These are phyloP conservation scores for Lepiota subincarnata DNA, from an alignment of 768 basidiomycete species.

Conservation along the genomic window DNA sequence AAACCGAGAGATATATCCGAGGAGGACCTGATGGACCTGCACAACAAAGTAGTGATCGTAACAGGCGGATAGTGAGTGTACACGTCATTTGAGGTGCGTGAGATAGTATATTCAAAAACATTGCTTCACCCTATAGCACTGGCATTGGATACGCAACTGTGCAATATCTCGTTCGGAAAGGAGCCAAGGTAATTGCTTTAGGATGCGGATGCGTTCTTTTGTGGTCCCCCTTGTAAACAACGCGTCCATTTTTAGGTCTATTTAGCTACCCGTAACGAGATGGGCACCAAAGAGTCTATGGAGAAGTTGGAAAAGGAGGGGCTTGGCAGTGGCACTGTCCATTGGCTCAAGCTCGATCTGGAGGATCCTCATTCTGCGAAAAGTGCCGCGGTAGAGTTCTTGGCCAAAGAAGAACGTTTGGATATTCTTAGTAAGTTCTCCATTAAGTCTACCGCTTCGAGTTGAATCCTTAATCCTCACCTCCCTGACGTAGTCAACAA, in stretches of 20 bases:
- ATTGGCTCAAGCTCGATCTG: slow-evolving; percentile 25
- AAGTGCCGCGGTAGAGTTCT: slow-evolving; percentile 20
- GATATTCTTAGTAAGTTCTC: slow-evolving; percentile 50
- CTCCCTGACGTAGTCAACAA: slow-evolving; percentile 44
- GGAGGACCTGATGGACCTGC: not conserved
- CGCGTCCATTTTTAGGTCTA: slow-evolving; percentile 13
- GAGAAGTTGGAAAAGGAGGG: slow-evolving; percentile 15
- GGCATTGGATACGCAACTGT: slow-evolving; percentile 3
- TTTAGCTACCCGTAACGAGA: slow-evolving; percentile 16
- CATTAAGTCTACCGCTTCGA: not conserved
- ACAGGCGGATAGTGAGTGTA: slow-evolving; percentile 6
- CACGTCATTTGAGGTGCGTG: not conserved
- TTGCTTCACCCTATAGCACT: not conserved
- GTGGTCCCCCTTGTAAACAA: not conserved
- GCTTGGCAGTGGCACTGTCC: slow-evolving; percentile 18
- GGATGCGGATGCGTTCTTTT: no score
- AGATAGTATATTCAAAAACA: no score
- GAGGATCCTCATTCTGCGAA: slow-evolving; percentile 23
- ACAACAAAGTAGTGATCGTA: slow-evolving; percentile 3
- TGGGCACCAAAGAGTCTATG: slow-evolving; percentile 16
- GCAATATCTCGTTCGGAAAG: slow-evolving; percentile 5
- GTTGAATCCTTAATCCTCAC: not conserved
- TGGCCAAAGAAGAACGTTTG: slow-evolving; percentile 36
- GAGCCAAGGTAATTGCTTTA: slow-evolving; percentile 1
- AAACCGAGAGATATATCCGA: not conserved